phyloP scores from a whole-genome alignment of 2,329 filamentous ascomycete species.

The Thelonectria blattea region DNA sequence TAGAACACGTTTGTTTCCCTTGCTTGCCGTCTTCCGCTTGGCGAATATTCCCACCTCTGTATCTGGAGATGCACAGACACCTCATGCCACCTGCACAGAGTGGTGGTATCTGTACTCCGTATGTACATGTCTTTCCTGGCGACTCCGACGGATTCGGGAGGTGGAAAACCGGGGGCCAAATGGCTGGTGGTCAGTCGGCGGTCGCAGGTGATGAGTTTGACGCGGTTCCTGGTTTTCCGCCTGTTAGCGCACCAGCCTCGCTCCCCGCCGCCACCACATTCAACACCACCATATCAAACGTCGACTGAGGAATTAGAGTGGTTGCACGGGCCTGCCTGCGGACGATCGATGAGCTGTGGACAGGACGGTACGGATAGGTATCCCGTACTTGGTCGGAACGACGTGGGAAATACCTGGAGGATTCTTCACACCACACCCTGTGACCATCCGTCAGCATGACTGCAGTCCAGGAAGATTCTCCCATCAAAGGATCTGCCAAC shows the following conservation, averaged over 20 bases:
- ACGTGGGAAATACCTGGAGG: neutral
- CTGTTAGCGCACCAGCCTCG: conserved; percentile 9
- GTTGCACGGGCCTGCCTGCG: neutral
- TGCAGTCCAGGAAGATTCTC: neutral
- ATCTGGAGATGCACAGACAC: neutral
- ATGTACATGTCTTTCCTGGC: neutral
- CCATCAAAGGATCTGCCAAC: neutral
- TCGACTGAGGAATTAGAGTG: neutral
- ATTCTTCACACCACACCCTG: neutral
- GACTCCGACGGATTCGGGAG: conserved; percentile 10
- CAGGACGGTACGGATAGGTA: too few species aligned
- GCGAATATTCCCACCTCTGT: neutral
- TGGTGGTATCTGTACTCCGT: neutral
- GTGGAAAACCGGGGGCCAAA: conserved; percentile 6
- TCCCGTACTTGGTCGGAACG: neutral
- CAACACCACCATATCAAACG: neutral
- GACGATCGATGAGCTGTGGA: neutral
- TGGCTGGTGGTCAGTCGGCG: conserved; percentile 10
- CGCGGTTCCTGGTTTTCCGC: conserved; percentile 8
- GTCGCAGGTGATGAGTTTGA: conserved; percentile 12
- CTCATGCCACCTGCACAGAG: neutral
- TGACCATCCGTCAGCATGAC: neutral
- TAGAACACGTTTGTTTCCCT: neutral
- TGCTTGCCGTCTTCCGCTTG: neutral
- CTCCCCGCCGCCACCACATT: neutral